phyloP scores from a whole-genome alignment of 805 yeast species.

The Saturnispora ahearnii region DNA sequence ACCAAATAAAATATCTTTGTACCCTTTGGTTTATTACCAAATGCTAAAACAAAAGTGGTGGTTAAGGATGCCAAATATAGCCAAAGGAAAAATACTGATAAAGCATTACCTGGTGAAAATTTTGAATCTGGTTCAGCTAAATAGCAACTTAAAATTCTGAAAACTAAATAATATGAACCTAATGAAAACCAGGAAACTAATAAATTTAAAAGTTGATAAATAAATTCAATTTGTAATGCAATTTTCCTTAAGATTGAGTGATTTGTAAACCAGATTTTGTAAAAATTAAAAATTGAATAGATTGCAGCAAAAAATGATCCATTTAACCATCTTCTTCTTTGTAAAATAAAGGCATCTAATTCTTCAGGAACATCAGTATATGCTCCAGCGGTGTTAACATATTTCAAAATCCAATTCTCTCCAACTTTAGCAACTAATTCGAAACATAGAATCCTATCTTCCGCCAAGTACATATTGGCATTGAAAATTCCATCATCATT shows the following conservation, averaged over 20 bases:
- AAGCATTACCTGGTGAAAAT: constrained; percentile 64
- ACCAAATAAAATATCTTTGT: constrained; percentile 68
- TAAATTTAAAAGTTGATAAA: constrained; percentile 66
- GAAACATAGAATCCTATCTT: constrained; percentile 90
- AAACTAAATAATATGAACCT: constrained; percentile 84
- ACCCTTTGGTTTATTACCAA: constrained; percentile 93
- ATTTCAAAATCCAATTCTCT: constrained; percentile 69
- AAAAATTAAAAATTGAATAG: constrained; percentile 73
- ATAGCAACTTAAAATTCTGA: constrained; percentile 75
- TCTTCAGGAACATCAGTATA: constrained; percentile 93
- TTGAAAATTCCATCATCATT: constrained; percentile 74
- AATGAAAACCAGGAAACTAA: constrained; percentile 88
- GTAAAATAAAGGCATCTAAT: constrained; percentile 78
- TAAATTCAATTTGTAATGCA: constrained; percentile 64
- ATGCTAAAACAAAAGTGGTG: constrained; percentile 78
- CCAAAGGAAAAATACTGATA: constrained; percentile 79
- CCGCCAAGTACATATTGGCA: constrained; percentile 95
- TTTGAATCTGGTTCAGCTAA: constrained; percentile 54
- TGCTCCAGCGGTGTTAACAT: constrained; percentile 82
- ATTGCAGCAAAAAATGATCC: constrained; percentile 94
- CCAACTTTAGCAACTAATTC: constrained; percentile 82
- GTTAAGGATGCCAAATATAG: constrained; percentile 71
- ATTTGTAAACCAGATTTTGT: constrained; percentile 67
- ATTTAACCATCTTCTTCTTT: constrained; percentile 93
- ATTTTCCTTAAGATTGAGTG: constrained; percentile 64